These are phyloP conservation scores for Pseudovirgaria hyperparasitica DNA, from an alignment of 2,329 filamentous ascomycete species.

Conservation along the genomic window DNA sequence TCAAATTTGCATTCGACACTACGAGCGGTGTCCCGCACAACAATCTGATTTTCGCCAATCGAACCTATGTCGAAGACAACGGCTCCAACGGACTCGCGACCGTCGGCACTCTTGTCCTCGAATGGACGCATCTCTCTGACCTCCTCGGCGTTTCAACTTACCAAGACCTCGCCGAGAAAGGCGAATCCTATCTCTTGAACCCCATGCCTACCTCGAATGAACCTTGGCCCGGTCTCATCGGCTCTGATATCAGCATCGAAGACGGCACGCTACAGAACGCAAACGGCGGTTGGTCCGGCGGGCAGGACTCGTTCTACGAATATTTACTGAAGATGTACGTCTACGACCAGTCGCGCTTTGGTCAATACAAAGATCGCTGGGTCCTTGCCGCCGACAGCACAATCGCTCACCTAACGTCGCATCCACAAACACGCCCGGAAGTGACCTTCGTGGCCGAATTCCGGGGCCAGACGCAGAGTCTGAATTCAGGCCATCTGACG, in stretches of 20 bases:
- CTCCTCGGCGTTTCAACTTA: conserved; percentile 57
- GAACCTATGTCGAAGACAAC: conserved; percentile 32
- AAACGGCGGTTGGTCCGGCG: conserved; percentile 62
- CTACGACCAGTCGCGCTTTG: conserved; percentile 56
- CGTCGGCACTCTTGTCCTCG: conserved; percentile 64
- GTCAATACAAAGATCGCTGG: conserved; percentile 58
- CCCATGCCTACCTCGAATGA: conserved; percentile 51
- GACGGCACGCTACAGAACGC: conserved; percentile 56
- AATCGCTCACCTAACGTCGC: conserved; percentile 56
- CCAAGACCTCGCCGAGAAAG: conserved; percentile 51
- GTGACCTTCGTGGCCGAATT: conserved; percentile 58
- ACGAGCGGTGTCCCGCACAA: conserved; percentile 64
- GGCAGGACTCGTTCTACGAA: conserved; percentile 73
- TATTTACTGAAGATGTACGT: conserved; percentile 87
- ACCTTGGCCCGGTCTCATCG: conserved; percentile 67
- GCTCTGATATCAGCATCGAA: conserved; percentile 50
- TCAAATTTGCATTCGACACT: conserved; percentile 70
- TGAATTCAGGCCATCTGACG: conserved; percentile 42
- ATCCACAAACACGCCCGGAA: conserved; percentile 53
- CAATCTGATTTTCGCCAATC: conserved; percentile 46
- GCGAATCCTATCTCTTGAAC: conserved; percentile 55
- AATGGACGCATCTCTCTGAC: conserved; percentile 74
- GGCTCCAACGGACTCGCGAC: conserved; percentile 61
- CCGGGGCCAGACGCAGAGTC: conserved; percentile 27
- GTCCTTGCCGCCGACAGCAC: conserved; percentile 61